Percentiles rank a stretch among this genome's conserved stretches.
Conservation (phyloP, 108 stramenopile genomes). For the Pseudonitzschia multiseries region DNA sequence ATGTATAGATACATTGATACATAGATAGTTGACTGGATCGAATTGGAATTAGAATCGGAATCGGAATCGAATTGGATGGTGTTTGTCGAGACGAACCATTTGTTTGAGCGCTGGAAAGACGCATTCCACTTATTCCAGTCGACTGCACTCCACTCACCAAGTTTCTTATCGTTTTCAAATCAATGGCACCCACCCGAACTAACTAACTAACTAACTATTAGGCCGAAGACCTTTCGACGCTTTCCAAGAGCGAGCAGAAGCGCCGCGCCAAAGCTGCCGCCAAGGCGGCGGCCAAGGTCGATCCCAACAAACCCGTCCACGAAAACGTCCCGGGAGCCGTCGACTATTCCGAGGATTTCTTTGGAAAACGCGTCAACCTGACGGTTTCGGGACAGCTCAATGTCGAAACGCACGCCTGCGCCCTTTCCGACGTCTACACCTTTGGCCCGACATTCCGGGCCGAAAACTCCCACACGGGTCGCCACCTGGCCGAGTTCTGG, state of each 20-base stretch:
- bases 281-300: conserved; percentile 17
- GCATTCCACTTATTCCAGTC: too few species aligned
- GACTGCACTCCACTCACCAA: too few species aligned
- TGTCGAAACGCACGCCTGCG: conserved; percentile 91
- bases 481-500: conserved; percentile 95
- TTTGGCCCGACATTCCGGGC: conserved; percentile 94
- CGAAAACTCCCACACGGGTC: conserved; percentile 93
- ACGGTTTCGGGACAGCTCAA: conserved; percentile 94
- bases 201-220: not conserved
- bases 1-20: too few species aligned
- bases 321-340: conserved; percentile 54
- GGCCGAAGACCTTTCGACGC: conserved; percentile 11
- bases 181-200: too few species aligned
- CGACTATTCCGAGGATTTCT: conserved; percentile 80
- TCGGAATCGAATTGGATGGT: too few species aligned
- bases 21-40: too few species aligned
- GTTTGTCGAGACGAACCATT: too few species aligned
- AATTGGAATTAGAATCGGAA: too few species aligned
- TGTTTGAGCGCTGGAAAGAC: too few species aligned
- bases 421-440: conserved; percentile 92
- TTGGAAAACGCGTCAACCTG: conserved; percentile 68
- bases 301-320: conserved; percentile 42
- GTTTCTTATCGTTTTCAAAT: not conserved
- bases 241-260: conserved; percentile 42
- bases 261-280: conserved; percentile 30